Evolutionary conservation across 2,329 filamentous ascomycete genomes (phyloP), one percentile per base, ranked within the genome.

Genomic region (Botryotinia convoluta): DNA sequence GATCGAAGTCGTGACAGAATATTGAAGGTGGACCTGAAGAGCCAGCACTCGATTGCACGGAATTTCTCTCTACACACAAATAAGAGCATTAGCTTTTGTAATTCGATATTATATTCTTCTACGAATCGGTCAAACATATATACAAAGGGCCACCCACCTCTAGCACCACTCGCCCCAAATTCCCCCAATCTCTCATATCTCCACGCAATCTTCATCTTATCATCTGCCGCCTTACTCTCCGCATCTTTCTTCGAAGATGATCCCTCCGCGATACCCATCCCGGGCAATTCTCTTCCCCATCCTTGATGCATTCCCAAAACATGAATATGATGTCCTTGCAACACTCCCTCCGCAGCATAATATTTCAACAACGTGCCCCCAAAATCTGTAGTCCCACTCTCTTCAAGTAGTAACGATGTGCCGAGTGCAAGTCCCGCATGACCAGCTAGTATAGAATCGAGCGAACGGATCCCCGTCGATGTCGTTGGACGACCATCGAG

Each of bases 191-290:
- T 88, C 82, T 98, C 95, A 83, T 99, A 99, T 82, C 96, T 88
- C 96, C 96, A 99, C 5, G 96, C 96, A 84, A 99, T 99, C 84
- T 97, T 98, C 96, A 99, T 98, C 82, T 91, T 95, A 75, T 95
- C 92, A 22, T 87, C 86, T 3, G 83, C 79, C 4, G 81, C 77
- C 26, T 80, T 72, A 57, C 77, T 81, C 83, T 82, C 81, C 78
- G 79, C 79, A 60, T 80, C 81, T 16, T 80, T 79, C 72, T 61
- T 84, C 82, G 48, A 85, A 85, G 81, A 69, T 84, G 81, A 69
- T 85, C 83, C 76, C 81, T 65, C 81, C 16, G 79, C 83, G 2
- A 86, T 83, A 5, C 70, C 86, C 48, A 97, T 82, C 0, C 92
- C 95, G 4, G 96, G 96, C 35, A 99, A 85, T 77, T 95, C 94